Evolutionary conservation across 2,329 filamentous ascomycete species (phyloP), one percentile per base, ranked within the genome.

Genomic region (Furcasterigmium sp.): DNA sequence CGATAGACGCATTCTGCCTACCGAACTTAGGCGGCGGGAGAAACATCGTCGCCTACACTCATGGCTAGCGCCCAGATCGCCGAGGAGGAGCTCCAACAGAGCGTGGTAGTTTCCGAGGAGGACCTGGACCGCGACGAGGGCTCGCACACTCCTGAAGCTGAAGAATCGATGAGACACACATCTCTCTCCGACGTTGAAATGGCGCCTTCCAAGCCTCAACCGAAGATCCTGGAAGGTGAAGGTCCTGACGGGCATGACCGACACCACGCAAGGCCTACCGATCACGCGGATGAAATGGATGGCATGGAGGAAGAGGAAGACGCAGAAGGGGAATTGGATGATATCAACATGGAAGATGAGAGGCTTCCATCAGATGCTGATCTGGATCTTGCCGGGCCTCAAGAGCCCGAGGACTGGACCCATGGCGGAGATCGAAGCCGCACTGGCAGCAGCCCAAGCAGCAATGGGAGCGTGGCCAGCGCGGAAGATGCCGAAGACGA

Each of bases 51-150:
- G 23, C 23, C 7, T 7, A 26, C 7, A 26, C 23, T 26, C 8
- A 77, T 77, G 72, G 60, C 69, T 41, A 76, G 69, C 53, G 67
- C 71, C 43, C 75, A 76, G 53, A 64, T 71, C 39, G 78, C 76
- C 63, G 70, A 79, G 56, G 75, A 80, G 46, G 73, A 79, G 57
- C 65, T 78, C 44, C 76, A 78, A 53, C 73, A 76, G 53, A 78
- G 74, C 56, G 71, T 70, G 35, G 63, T 74, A 51, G 64, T 72
- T 44, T 75, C 73, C 6, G 73, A 75, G 45, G 71, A 70, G 20
- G 62, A 67, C 37, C 60, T 58, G 39, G 64, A 63, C 21, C 56
- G 57, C 44, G 68, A 65, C 39, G 68, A 70, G 20, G 47, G 51
- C 29, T 45, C 48, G n/a, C n/a, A 8, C 53, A 54, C 21, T 30